Conservation (phyloP, 1,284 basidiomycete genomes). For the Mycosarcoma maydis region DNA sequence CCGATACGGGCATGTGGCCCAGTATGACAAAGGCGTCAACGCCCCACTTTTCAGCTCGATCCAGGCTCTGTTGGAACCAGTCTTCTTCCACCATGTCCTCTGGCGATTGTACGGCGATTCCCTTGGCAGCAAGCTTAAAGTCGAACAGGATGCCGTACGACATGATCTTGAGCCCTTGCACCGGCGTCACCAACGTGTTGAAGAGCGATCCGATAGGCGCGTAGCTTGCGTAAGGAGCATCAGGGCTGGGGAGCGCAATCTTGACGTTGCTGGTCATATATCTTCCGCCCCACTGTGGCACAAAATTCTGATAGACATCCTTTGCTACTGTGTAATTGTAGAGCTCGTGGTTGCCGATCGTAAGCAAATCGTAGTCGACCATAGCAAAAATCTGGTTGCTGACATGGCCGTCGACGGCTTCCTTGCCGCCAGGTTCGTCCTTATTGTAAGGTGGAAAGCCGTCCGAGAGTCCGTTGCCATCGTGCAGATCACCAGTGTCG, state of each 20-base stretch:
- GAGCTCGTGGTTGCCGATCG: slow-evolving; percentile 89
- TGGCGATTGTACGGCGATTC: slow-evolving; percentile 55
- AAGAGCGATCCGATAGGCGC: slow-evolving; percentile 57
- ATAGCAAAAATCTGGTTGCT: slow-evolving; percentile 71
- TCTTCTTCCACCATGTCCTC: slow-evolving; percentile 59
- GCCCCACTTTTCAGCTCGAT: slow-evolving; percentile 43
- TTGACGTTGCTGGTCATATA: slow-evolving; percentile 59
- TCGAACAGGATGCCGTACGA: slow-evolving; percentile 62
- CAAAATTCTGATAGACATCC: slow-evolving; percentile 83
- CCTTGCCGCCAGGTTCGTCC: slow-evolving; percentile 42
- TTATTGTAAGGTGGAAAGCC: slow-evolving; percentile 49
- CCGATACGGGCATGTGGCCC: slow-evolving; percentile 63
- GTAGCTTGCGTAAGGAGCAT: slow-evolving; percentile 21
- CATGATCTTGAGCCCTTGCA: slow-evolving; percentile 54
- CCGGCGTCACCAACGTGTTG: slow-evolving; percentile 52
- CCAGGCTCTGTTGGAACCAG: slow-evolving; percentile 60
- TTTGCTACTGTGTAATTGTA: slow-evolving; percentile 80
- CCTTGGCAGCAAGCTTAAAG: slow-evolving; percentile 56
- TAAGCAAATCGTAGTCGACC: slow-evolving; percentile 82
- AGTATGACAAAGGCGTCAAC: slow-evolving; percentile 63
- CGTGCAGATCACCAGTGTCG: slow-evolving; percentile 63
- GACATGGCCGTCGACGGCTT: slow-evolving; percentile 58
- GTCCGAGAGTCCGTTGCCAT: slow-evolving; percentile 65
- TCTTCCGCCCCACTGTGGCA: slow-evolving; percentile 70
- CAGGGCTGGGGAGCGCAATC: slow-evolving; percentile 46